Evolutionary conservation across 2,329 filamentous ascomycete genomes (phyloP), one percentile per base, ranked within the genome.

Genomic region (Eutypella sp.): DNA sequence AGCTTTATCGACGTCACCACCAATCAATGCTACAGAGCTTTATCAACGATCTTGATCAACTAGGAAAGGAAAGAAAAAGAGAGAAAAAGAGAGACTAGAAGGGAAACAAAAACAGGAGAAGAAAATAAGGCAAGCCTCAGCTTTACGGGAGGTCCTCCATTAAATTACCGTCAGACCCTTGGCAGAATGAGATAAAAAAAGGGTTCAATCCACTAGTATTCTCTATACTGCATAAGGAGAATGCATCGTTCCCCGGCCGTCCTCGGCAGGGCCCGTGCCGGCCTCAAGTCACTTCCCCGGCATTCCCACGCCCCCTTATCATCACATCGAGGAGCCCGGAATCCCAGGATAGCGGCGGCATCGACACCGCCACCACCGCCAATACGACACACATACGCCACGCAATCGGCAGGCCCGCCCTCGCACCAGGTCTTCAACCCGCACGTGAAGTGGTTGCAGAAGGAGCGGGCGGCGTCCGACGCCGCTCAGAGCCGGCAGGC

Each of bases 351-450:
- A 36, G 31, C 44, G 41, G 24, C 27, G 29, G 46, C 47, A 5
- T 25, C 43, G 41, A n/a, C n/a, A n/a, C 41, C 46, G 46, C 45
- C 31, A 46, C 39, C 43, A 45, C 40, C 27, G 29, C 45, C 34
- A 47, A 46, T 29, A n/a, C 64, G 70, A 47, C 75, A 86, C 47
- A 71, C 68, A 47, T 96, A 93, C 68, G 91, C 92, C 42, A 80
- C 88, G 47, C 85, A 90, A 67, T 78, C 87, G 18, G 76, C 88
- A 2, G 87, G 89, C 49, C 81, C 82, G 34, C 87, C 90, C 22
- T 81, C 84, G 31, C 82, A 95, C 56, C 85, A 96, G 56, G 87
- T 99, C 65, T 99, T 99, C 79, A 95, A 95, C 68, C 81, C 84
- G 50, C 79, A 80, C 56, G 81, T 84, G 19, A 99, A 99, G 75